Percentiles rank a stretch among this genome's conserved stretches.
Conservation (phyloP, 306 rosid genomes). For the Vigna unguiculata region DNA sequence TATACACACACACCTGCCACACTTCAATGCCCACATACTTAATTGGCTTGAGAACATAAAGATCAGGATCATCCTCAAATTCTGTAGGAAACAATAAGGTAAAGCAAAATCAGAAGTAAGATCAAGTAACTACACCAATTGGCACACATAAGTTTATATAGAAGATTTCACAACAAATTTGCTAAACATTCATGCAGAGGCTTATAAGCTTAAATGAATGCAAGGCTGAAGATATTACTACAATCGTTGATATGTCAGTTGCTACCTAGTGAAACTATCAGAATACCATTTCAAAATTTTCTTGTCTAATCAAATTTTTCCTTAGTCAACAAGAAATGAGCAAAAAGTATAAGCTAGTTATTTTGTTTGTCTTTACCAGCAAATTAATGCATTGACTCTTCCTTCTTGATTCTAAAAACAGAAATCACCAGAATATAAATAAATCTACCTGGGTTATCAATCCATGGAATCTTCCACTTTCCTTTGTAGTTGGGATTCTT, state of each 20-base stretch:
- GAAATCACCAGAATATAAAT: conserved; percentile 27
- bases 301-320: conserved; percentile 1
- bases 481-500: conserved; percentile 97
- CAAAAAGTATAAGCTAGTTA: conserved; percentile 26
- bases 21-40: conserved; percentile 97
- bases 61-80: conserved; percentile 93
- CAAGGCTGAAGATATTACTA: conserved; percentile 35
- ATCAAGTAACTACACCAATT: conserved; percentile 11
- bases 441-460: conserved; percentile 90
- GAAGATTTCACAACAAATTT: conserved; percentile 17
- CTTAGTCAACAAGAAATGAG: background rate
- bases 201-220: conserved; percentile 10
- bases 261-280: conserved; percentile 4
- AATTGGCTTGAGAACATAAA: conserved; percentile 85
- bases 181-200: background rate
- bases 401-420: conserved; percentile 14
- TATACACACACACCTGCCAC: conserved; percentile 79
- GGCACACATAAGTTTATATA: background rate
- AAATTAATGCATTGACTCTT: conserved; percentile 29
- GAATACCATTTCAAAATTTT: background rate
- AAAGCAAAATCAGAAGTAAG: conserved; percentile 3
- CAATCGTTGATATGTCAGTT: conserved; percentile 2
- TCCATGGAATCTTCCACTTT: conserved; percentile 92
- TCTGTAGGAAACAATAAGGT: conserved; percentile 57
- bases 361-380: conserved; percentile 21